Evolutionary conservation across 805 yeast genomes (phyloP).

Genomic region (Kuraishia piskuri): DNA sequence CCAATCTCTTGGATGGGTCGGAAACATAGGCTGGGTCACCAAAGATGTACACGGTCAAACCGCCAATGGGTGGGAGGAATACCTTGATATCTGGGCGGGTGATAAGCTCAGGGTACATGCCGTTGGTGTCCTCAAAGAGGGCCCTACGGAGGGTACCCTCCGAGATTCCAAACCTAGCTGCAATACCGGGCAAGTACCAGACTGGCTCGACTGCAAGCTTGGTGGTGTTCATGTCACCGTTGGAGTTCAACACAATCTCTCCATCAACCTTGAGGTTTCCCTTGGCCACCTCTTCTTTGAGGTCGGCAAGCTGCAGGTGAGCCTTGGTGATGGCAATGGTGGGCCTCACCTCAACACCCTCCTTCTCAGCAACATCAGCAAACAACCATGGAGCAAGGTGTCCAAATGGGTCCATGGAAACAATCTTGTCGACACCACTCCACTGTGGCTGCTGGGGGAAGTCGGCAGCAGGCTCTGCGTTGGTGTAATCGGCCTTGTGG

Average conservation of each 20-base stretch:
- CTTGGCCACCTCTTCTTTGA: constrained; percentile 43
- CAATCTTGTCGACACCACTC: constrained; percentile 48
- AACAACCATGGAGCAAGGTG: constrained; percentile 57
- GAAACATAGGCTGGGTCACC: constrained; percentile 50
- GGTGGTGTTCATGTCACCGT: constrained; percentile 55
- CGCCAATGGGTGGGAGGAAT: constrained; percentile 64
- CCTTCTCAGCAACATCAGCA: constrained; percentile 30
- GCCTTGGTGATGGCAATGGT: constrained; percentile 64
- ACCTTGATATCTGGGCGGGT: constrained; percentile 62
- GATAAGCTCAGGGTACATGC: constrained; percentile 61
- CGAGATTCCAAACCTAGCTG: constrained; percentile 48
- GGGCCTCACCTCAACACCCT: constrained; percentile 51
- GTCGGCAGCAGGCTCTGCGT: constrained; percentile 53
- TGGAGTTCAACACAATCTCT: constrained; percentile 44
- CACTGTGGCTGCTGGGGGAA: constrained; percentile 49
- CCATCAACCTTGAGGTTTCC: constrained; percentile 55
- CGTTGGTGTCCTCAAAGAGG: constrained; percentile 60
- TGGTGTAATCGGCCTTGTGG: constrained; percentile 52
- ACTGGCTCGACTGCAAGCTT: constrained; percentile 66
- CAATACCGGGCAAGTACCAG: constrained; percentile 65
- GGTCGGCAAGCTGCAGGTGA: constrained; percentile 49
- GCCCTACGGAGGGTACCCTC: constrained; percentile 51
- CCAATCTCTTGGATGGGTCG: constrained; percentile 40
- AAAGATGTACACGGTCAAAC: constrained; percentile 56
- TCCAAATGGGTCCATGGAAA: constrained; percentile 60